Conservation (phyloP, 352 stramenopile species). For the Globisporangium perplexum region DNA sequence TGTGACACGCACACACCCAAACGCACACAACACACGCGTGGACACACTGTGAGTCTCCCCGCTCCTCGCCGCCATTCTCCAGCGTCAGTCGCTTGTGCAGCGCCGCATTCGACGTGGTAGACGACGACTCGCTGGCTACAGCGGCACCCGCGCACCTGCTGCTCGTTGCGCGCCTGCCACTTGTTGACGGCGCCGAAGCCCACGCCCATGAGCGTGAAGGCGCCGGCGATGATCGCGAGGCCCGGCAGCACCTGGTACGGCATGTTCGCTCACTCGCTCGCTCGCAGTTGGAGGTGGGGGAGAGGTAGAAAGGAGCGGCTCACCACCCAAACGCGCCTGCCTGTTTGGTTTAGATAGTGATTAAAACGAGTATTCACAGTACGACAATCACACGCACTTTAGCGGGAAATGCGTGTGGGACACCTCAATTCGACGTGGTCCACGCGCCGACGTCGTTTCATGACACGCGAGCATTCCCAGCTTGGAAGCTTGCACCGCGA, state of each 20-base stretch:
- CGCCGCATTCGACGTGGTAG: too few species aligned
- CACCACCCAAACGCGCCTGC: slow-evolving; percentile 4
- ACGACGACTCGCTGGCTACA: background rate
- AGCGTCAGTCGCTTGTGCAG: too few species aligned
- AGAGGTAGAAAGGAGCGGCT: slow-evolving; percentile 1
- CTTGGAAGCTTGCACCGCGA: too few species aligned
- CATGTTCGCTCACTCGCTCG: slow-evolving; percentile 33
- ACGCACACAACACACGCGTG: too few species aligned
- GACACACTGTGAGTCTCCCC: background rate
- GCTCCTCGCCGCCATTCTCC: background rate
- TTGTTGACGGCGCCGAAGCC: slow-evolving; percentile 74
- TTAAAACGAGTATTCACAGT: too few species aligned
- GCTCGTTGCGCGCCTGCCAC: slow-evolving; percentile 53
- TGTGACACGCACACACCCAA: slow-evolving; percentile 10
- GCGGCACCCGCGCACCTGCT: slow-evolving; percentile 40
- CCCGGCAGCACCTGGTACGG: slow-evolving; percentile 83
- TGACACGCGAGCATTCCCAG: too few species aligned
- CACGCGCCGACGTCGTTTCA: too few species aligned
- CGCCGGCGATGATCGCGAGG: slow-evolving; percentile 66
- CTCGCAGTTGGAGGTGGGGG: slow-evolving; percentile 1
- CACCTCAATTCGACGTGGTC: too few species aligned
- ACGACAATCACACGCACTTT: too few species aligned
- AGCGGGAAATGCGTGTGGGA: too few species aligned
- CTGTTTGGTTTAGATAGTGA: too few species aligned
- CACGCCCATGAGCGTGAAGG: slow-evolving; percentile 77